Base-by-base conservation (phyloP, 148 eudicot species). In the Rhododendron molle region DNA sequence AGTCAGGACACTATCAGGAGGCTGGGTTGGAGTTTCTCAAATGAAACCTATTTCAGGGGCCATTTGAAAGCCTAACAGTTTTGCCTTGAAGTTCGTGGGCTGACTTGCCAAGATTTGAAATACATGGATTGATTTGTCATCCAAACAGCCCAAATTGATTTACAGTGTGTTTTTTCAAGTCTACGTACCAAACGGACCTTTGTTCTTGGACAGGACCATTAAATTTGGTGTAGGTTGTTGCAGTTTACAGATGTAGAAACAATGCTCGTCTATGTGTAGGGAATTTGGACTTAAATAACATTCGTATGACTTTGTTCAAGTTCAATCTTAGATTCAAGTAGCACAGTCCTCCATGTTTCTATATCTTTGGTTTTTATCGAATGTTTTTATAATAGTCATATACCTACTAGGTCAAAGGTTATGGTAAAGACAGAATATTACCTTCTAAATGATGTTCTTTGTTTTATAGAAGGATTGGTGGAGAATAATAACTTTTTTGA, bases 401-500 rank as follows among this genome's bases (percentile, higher is more conserved):
- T 43, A 18, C 49, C 23, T 18, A 40, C 58, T 52, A 73, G 62
- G 3, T 84, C n/a, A 77, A 46, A 36, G 80, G 18, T 1, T 30
- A 74, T 54, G 4, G 38, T 34, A 74, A 32, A 20, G n/a, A 26
- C 30, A 26, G 21, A 46, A 20, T 78, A 76, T 43, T 14, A n/a
- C 60, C 15, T 10, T n/a, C 44, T 28, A 60, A 78, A 58, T 76
- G 23, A 54, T 74, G 46, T 76, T 88, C 62, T 84, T 76, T 44
- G 15, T 65, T 86, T 54, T 87, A 73, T 84, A 96, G 98, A 89
- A 78, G 93, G 88, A 76, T 80, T 87, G 65, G 65, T 87, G 82
- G 94, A 91, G 4, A 93, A 89, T 7, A 94, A 73, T 84, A 94
- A 89, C 81, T 79, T 91, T 80, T 92, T 93, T 78, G 93, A 89